These are phyloP conservation scores for Metrosideros polymorpha DNA, from an alignment of 441 rosid genomes.

Conservation along the genomic window DNA sequence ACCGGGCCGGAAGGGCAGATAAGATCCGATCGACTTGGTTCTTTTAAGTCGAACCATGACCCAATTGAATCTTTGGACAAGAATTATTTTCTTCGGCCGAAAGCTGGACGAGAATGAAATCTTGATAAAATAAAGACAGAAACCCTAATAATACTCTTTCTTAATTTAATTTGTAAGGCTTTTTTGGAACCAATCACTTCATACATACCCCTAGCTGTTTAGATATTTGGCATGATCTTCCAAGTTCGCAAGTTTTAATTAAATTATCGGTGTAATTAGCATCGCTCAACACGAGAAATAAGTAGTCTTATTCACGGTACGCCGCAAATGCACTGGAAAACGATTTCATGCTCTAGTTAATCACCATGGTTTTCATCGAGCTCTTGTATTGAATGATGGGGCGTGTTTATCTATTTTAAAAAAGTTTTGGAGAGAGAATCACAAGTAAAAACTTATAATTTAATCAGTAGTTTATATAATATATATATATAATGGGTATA, in stretches of 20 bases:
- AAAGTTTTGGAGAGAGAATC: not conserved
- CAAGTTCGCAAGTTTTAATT: not conserved
- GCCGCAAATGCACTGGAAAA: not conserved
- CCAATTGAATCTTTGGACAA: not conserved
- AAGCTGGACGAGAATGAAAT: not conserved
- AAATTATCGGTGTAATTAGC: accelerated
- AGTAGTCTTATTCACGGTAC: not conserved
- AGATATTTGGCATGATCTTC: not conserved
- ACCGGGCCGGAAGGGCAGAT: not conserved
- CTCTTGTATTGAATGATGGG: not conserved
- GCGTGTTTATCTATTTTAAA: not conserved
- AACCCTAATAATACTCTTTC: not conserved
- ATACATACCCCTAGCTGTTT: not conserved
- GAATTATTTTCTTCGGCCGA: not conserved
- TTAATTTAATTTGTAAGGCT: not conserved
- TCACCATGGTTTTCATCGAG: not conserved
- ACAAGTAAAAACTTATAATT: not conserved
- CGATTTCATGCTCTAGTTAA: not conserved
- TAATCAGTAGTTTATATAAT: not conserved
- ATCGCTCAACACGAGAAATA: not conserved
- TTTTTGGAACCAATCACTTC: not conserved
- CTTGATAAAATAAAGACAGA: not conserved
- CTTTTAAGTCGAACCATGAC: not conserved
- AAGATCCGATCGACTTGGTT: not conserved
- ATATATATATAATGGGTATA: not conserved